Evolutionary conservation across 208 protist genomes (phyloP).

Genomic region (Leishmania amazonensis): DNA sequence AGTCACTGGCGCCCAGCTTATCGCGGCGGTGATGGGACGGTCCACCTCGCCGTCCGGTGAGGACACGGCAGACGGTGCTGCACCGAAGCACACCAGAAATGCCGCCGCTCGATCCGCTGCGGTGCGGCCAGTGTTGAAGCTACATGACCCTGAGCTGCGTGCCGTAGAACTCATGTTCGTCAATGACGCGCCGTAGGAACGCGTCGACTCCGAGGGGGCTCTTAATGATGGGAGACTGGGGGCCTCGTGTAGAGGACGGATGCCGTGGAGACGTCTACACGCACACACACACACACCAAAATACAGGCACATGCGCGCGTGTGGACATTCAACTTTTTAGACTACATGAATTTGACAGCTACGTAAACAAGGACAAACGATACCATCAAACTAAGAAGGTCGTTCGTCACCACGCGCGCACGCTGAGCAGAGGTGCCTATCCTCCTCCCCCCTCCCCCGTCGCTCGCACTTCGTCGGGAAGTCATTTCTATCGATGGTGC

Average conservation of each 20-base stretch:
- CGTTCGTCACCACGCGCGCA: not conserved
- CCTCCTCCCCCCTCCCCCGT: not conserved
- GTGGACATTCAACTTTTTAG: not conserved
- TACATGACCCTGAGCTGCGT: constrained; percentile 27
- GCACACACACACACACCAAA: too few species aligned
- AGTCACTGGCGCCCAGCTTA: constrained; percentile 15
- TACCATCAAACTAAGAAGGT: not conserved
- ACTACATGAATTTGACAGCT: not conserved
- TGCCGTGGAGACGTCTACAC: not conserved
- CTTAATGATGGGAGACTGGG: not conserved
- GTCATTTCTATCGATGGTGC: not conserved
- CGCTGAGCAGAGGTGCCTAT: not conserved
- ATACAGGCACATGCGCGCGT: not conserved
- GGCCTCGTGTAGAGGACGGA: not conserved
- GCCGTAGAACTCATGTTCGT: constrained; percentile 35
- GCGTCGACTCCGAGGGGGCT: not conserved
- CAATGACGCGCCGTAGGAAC: not conserved
- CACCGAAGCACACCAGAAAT: not conserved
- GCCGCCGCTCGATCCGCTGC: not conserved
- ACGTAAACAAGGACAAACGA: not conserved
- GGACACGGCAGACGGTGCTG: not conserved
- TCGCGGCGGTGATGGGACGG: constrained; percentile 24
- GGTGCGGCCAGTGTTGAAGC: constrained; percentile 11
- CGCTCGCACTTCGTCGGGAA: not conserved
- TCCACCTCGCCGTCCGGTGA: not conserved